These are phyloP conservation scores for Aphanomyces invadans DNA, from an alignment of 352 stramenopile species.

Conservation along the genomic window DNA sequence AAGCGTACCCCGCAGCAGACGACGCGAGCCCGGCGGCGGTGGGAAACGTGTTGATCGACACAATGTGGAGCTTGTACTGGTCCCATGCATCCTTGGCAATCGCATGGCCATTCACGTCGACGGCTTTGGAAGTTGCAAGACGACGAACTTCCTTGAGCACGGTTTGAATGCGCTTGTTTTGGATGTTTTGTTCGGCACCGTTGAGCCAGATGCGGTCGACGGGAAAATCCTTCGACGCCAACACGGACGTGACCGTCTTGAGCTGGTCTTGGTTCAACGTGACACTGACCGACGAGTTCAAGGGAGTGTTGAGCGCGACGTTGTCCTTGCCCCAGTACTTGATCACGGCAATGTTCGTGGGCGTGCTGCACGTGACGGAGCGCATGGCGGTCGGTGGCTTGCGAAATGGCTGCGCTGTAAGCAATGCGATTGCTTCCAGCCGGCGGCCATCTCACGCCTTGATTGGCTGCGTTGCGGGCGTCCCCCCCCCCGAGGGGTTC, in stretches of 20 bases:
- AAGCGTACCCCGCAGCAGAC: conserved; percentile 95
- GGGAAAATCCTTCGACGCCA: conserved; percentile 54
- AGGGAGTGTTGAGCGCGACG: conserved; percentile 90
- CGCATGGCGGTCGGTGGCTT: conserved; percentile 13
- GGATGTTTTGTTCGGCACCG: conserved; percentile 74
- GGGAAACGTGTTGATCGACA: conserved; percentile 97
- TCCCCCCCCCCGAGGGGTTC: not conserved
- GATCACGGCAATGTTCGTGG: conserved; percentile 98
- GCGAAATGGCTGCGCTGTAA: conserved; percentile 8
- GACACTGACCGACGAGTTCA: conserved; percentile 96
- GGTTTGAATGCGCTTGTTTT: conserved; percentile 76
- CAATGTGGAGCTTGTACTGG: conserved; percentile 84
- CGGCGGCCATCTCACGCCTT: not conserved
- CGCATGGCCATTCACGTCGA: conserved; percentile 23
- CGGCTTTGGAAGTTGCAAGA: conserved; percentile 28
- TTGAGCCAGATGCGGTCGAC: conserved; percentile 95
- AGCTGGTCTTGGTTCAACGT: conserved; percentile 94
- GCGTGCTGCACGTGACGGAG: conserved; percentile 81
- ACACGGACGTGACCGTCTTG: conserved; percentile 91
- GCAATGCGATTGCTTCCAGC: conserved; percentile 1
- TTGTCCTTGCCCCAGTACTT: conserved; percentile 98
- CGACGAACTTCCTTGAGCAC: conserved; percentile 62
- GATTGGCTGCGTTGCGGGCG: not conserved
- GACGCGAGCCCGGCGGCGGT: conserved; percentile 96
- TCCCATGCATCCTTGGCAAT: conserved; percentile 22